phyloP scores from a whole-genome alignment of 495 filamentous ascomycete genomes.

The Aspergillus kassunensis region DNA sequence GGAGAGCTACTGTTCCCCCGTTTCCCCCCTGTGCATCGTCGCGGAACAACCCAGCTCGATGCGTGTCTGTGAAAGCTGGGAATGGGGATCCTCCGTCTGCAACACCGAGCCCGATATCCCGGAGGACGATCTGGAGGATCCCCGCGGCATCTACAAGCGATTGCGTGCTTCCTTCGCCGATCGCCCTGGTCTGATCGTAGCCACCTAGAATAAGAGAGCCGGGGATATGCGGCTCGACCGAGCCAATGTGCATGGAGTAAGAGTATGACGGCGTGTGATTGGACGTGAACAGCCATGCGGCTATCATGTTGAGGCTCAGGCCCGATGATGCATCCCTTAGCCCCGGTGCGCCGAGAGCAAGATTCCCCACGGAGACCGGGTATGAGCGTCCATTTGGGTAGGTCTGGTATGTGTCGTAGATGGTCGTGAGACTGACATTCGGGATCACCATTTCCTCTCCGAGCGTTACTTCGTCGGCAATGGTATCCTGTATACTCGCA shows the following conservation, averaged over 20 bases:
- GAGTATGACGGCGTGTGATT: conserved; percentile 43
- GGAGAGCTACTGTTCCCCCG: conserved; percentile 24
- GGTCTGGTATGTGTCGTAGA: conserved; percentile 11
- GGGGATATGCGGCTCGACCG: conserved; percentile 32
- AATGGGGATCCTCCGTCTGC: conserved; percentile 41
- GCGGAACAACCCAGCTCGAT: conserved; percentile 23
- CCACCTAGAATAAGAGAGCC: conserved; percentile 49
- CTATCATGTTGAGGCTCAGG: conserved; percentile 9
- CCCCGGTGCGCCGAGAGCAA: conserved; percentile 10
- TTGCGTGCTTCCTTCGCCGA: conserved; percentile 21
- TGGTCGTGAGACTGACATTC: conserved; percentile 12
- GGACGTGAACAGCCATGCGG: conserved; percentile 5
- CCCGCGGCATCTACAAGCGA: conserved; percentile 10
- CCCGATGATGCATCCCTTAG: background rate
- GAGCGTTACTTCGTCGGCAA: conserved; percentile 9
- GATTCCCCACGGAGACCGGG: conserved; percentile 8
- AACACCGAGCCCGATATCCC: conserved; percentile 41
- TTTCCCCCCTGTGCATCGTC: no score
- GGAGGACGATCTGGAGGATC: conserved; percentile 27
- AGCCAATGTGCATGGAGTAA: conserved; percentile 53
- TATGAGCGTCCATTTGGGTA: conserved; percentile 16
- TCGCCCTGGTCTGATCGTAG: conserved; percentile 45
- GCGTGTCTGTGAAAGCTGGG: conserved; percentile 25
- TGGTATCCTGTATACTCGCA: background rate
- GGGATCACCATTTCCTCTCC: background rate